Evolutionary conservation across 2,329 filamentous ascomycete species (phyloP).

Genomic region (Acrocalymma vagum): DNA sequence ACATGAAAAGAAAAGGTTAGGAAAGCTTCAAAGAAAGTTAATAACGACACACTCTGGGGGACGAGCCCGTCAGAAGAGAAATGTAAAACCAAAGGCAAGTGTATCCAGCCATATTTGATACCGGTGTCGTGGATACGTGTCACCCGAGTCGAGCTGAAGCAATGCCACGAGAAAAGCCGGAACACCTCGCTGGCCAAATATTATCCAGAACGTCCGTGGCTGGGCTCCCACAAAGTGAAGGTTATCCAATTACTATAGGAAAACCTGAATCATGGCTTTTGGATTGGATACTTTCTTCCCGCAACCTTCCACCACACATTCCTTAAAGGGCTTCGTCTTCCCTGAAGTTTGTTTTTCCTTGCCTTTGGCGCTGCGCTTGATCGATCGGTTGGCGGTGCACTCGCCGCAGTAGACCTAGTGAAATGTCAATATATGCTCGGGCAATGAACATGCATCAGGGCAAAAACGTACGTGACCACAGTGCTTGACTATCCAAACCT

Average conservation of each 20-base stretch:
- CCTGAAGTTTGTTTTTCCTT: constrained; percentile 41
- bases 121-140: constrained; percentile 19
- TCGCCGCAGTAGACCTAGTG: constrained; percentile 62
- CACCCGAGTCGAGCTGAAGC: constrained; percentile 8
- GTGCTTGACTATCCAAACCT: constrained; percentile 90
- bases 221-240: too few species aligned
- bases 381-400: constrained; percentile 54
- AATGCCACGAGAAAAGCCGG: background rate
- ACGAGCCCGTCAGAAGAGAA: too few species aligned
- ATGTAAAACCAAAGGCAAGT: too few species aligned
- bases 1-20: constrained; percentile 6
- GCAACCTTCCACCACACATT: constrained; percentile 57
- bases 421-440: constrained; percentile 4
- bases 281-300: constrained; percentile 41
- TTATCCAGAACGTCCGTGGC: too few species aligned
- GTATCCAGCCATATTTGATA: too few species aligned
- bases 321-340: constrained; percentile 50
- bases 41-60: too few species aligned
- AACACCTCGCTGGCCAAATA: too few species aligned
- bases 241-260: constrained; percentile 43
- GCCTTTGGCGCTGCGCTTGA: constrained; percentile 48
- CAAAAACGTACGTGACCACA: constrained; percentile 83
- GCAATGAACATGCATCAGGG: background rate
- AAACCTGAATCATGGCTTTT: constrained; percentile 52
- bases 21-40: too few species aligned